phyloP scores from a whole-genome alignment of 192 early-diverging fungal genomes.

The Podila horticola region DNA sequence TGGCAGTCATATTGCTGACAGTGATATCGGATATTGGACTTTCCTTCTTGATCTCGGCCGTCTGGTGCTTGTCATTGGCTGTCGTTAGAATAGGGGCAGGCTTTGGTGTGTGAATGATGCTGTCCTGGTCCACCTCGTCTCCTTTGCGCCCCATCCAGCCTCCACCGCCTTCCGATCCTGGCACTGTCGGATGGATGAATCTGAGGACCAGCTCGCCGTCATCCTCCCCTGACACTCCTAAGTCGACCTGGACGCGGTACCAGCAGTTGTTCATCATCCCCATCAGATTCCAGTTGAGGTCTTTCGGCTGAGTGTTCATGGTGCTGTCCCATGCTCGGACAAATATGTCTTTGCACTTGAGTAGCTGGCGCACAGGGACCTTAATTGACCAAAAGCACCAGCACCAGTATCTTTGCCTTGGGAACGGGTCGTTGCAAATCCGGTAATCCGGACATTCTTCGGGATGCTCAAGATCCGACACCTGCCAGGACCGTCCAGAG shows the following conservation, averaged over 20 bases:
- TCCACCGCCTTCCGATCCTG: conserved; percentile 38
- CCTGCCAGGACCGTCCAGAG: conserved; percentile 81
- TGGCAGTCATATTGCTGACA: not conserved
- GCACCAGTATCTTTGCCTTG: conserved; percentile 63
- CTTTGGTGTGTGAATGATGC: not conserved
- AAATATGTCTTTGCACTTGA: conserved; percentile 58
- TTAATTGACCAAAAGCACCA: conserved; percentile 70
- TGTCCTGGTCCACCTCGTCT: conserved; percentile 1
- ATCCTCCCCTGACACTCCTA: conserved; percentile 12
- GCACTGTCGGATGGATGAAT: conserved; percentile 67
- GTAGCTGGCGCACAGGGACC: conserved; percentile 44
- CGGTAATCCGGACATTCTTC: conserved; percentile 37
- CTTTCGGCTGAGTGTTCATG: conserved; percentile 68
- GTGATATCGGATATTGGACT: not conserved
- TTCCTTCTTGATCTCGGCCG: conserved; percentile 4
- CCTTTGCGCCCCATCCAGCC: conserved; percentile 65
- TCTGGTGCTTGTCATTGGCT: not conserved
- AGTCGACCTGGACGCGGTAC: conserved; percentile 63
- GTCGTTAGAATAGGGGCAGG: conserved; percentile 13
- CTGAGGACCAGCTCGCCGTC: conserved; percentile 5
- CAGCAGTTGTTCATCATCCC: conserved; percentile 83
- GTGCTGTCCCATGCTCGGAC: conserved; percentile 72
- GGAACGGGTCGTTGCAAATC: conserved; percentile 28
- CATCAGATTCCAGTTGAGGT: conserved; percentile 76
- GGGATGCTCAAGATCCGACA: conserved; percentile 65